Conservation (phyloP, 2,329 filamentous ascomycete genomes). For the Colletotrichum sp. region DNA sequence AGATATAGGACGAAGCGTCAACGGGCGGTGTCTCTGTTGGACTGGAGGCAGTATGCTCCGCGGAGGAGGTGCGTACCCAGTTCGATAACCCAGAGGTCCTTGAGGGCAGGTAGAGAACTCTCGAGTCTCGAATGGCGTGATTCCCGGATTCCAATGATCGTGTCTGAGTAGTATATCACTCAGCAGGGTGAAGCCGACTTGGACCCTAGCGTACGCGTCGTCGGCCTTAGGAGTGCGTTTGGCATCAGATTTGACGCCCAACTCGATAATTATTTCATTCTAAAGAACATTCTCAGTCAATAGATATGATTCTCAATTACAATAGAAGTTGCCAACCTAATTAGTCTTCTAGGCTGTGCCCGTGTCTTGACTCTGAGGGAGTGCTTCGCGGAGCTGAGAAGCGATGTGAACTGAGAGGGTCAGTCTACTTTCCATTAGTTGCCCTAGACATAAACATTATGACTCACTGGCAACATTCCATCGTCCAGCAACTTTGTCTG, state of each 20-base stretch:
- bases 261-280: accelerated
- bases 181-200: too few relatives aligned
- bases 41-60: too few relatives aligned
- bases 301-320: background rate
- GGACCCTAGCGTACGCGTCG: too few relatives aligned
- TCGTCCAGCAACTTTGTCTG: background rate
- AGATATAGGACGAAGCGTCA: too few relatives aligned
- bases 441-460: background rate
- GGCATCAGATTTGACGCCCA: background rate
- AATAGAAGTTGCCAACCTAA: background rate
- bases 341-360: background rate
- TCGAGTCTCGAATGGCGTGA: too few relatives aligned
- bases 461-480: background rate
- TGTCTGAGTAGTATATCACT: too few relatives aligned
- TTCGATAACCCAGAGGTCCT: too few relatives aligned
- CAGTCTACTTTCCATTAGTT: accelerated
- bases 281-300: background rate
- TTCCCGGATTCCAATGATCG: too few relatives aligned
- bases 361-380: background rate
- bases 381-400: background rate
- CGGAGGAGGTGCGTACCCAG: too few relatives aligned
- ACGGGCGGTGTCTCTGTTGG: too few relatives aligned
- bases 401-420: background rate
- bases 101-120: too few relatives aligned
- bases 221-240: too few relatives aligned